Base-by-base conservation (phyloP, 2,329 filamentous ascomycete genomes). In the Neonectria hederae region DNA sequence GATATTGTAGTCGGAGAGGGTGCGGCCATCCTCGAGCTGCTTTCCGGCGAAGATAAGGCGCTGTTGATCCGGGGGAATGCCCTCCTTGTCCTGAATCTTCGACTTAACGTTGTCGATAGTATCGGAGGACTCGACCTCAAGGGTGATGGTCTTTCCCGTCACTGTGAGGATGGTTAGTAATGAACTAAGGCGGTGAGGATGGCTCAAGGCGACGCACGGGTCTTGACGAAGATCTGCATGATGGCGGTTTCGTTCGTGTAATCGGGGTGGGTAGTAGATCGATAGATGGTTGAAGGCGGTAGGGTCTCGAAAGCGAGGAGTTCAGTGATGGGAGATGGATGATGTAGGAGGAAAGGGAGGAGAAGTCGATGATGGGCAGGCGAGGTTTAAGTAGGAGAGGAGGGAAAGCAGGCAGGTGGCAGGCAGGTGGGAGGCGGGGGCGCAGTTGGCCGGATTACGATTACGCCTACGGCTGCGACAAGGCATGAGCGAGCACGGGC, bases 171-270 rank as follows among this genome's bases (percentile, higher is more conserved):
- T 56, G 26, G 75, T 77, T 62, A 76, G 75, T 49, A 65, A 26
- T 28, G 21, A 28, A 3, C 38, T 21, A 28, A 14, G n/a, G 35
- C 26, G 51, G 52, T 10, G 21, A n/a, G 42, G 32, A 35, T 35
- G 65, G 69, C 65, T 69, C 69, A 64, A 56, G 69, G 74, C 38
- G 75, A 90, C 91, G 87, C 86, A 93, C 91, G 88, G 75, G 94
- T 97, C 90, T 97, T 97, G 77, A 97, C 94, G 83, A 97, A 97
- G 87, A 97, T 97, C 88, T 97, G 94, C 94, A 97, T 97, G 81
- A 72, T 89, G 82, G 71, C 79, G 77, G 74, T 74, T 74, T 72
- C 73, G 48, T 72, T 63, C 69, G 66, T 38, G 62, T 70, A 40
- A 63, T 74, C 68, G 71, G 57, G 70, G 62, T 72, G 66, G 57